These are phyloP conservation scores for Leccinum imitatum DNA, from an alignment of 768 basidiomycete species.

Conservation along the genomic window DNA sequence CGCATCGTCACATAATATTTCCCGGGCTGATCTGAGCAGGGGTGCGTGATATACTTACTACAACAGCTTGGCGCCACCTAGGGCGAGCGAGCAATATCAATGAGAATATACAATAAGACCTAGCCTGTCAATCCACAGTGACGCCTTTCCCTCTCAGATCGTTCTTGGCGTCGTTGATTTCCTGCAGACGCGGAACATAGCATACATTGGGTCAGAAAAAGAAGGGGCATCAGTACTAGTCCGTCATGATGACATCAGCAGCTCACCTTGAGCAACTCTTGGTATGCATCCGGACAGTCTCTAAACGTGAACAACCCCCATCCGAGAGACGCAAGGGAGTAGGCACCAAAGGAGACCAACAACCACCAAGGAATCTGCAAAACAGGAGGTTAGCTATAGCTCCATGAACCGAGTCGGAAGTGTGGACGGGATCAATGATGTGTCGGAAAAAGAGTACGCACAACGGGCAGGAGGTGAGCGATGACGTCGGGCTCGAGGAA, in stretches of 20 bases:
- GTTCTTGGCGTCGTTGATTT: conserved; percentile 58
- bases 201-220: not conserved
- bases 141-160: conserved; percentile 61
- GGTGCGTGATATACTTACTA: not conserved
- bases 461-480: conserved; percentile 16
- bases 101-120: not conserved
- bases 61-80: not conserved
- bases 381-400: not conserved
- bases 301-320: conserved; percentile 70
- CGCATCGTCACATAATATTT: not conserved
- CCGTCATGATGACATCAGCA: not conserved
- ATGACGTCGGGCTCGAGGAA: conserved; percentile 10
- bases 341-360: conserved; percentile 76
- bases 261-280: conserved; percentile 57
- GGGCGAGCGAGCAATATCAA: not conserved
- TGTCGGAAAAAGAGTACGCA: conserved; percentile 5
- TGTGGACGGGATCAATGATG: not conserved
- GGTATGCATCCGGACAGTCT: conserved; percentile 80
- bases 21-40: not conserved
- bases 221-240: not conserved
- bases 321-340: conserved; percentile 74
- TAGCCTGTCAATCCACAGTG: conserved; percentile 47
- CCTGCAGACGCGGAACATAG: conserved; percentile 36
- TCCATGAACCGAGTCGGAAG: not conserved
- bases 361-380: conserved; percentile 79